Base-by-base conservation (phyloP, 1,284 basidiomycete species). In the Pisolithus thermaeus region DNA sequence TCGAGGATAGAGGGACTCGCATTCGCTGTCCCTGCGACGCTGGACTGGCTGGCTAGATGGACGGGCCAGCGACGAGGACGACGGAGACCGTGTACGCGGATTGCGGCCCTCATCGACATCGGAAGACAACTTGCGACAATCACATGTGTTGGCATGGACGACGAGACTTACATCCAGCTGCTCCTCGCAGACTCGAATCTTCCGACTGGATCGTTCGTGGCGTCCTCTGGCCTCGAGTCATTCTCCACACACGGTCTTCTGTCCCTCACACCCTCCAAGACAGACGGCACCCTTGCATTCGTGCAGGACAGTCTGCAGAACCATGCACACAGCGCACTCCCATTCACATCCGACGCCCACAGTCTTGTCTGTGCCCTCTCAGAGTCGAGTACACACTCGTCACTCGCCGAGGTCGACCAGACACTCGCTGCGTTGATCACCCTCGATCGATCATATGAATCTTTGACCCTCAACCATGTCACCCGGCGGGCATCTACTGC, bases 161-260 rank as follows among this genome's bases (percentile, higher is more conserved):
- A 75, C 46, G 81, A 84, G 61, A 74, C 78, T 0, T 87, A 87
- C 62, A 70, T 89, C 23, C 73, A 90, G 39, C 77, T 92, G 41
- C 74, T 92, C 35, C 78, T 92, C 43, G 78, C 87, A 0, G 90
- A 92, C 68, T 84, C 85, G 53, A 92, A 90, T 63, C 79, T 93
- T 1, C 93, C 92, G 1, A 90, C 88, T 7, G 92, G 92, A 30
- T 86, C 92, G 0, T 96, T 96, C 62, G 90, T 96, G 48, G 90
- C 93, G 0, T 95, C 94, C 0, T 83, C 92, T 1, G 96, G 96
- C 1, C 79, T 98, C 50, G 96, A 99, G 65, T 92, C 92, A 0
- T 95, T 86, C 64, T 70, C 81, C 32, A 86, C 90, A 37, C 96
- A 99, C 67, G 95, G 93, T 0, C 89, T 95, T 60, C 70, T 84